These are phyloP conservation scores for Parachaetomium inaequale DNA, from an alignment of 495 filamentous ascomycete species.

Conservation along the genomic window DNA sequence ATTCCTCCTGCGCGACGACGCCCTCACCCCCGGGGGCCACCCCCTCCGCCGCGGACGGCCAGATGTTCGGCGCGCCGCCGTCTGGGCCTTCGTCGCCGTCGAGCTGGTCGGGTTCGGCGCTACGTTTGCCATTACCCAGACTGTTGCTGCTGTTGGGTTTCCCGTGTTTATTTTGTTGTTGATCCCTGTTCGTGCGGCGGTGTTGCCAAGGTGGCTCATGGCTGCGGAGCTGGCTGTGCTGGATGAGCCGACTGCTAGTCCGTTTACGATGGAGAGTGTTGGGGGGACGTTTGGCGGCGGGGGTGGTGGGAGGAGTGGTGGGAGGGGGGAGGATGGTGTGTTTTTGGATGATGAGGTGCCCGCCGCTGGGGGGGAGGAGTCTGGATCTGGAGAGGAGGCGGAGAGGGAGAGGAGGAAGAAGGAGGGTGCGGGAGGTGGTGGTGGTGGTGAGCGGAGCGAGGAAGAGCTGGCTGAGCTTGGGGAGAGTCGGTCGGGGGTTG, in stretches of 20 bases:
- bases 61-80: conserved; percentile 55
- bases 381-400: conserved; percentile 7
- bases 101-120: conserved; percentile 77
- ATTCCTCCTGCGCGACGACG: conserved; percentile 65
- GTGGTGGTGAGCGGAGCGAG: conserved; percentile 24
- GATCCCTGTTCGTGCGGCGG: conserved; percentile 69
- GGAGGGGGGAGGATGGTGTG: background rate
- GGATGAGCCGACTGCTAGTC: conserved; percentile 77
- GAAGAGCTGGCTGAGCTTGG: conserved; percentile 39
- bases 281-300: conserved; percentile 61
- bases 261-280: conserved; percentile 81
- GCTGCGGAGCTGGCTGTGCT: conserved; percentile 64
- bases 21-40: conserved; percentile 60
- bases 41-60: conserved; percentile 51
- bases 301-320: background rate
- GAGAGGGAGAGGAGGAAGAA: conserved; percentile 5
- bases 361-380: background rate
- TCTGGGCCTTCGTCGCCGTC: conserved; percentile 75
- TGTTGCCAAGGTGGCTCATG: conserved; percentile 70
- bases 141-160: conserved; percentile 90
- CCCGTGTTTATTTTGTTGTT: conserved; percentile 79
- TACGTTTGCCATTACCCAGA: conserved; percentile 94
- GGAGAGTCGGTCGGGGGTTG: conserved; percentile 13
- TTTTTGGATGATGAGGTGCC: background rate
- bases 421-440: conserved; percentile 6